Conservation (phyloP, 2,329 filamentous ascomycete species). For the Colletotrichum sp. region DNA sequence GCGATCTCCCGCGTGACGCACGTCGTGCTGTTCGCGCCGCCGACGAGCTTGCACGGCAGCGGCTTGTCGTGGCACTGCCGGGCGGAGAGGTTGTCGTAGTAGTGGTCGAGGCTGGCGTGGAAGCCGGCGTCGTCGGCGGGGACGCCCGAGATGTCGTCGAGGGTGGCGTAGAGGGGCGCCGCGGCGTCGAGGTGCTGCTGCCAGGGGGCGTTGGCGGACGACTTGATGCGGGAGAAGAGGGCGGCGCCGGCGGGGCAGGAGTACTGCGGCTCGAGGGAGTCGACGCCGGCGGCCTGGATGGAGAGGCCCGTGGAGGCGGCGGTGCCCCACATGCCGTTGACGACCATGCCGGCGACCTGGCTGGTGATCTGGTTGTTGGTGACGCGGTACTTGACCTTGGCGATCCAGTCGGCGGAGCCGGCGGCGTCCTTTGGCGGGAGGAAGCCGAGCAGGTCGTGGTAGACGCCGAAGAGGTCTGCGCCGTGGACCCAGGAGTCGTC, state of each 20-base stretch:
- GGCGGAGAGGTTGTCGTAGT: constrained; percentile 84
- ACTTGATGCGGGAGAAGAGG: constrained; percentile 50
- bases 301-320: constrained; percentile 46
- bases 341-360: constrained; percentile 78
- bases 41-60: constrained; percentile 68
- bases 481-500: constrained; percentile 80
- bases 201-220: constrained; percentile 58
- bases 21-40: constrained; percentile 47
- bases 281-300: constrained; percentile 57
- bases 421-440: constrained; percentile 56
- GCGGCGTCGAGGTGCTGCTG: constrained; percentile 65
- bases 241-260: constrained; percentile 58
- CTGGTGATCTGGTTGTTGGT: constrained; percentile 85
- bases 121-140: constrained; percentile 61
- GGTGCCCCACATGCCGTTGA: constrained; percentile 70
- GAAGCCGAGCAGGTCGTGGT: constrained; percentile 72
- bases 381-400: constrained; percentile 68
- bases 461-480: constrained; percentile 77
- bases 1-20: constrained; percentile 70
- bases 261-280: constrained; percentile 79
- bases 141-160: constrained; percentile 76
- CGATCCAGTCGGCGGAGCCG: constrained; percentile 37
- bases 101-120: constrained; percentile 78
- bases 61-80: constrained; percentile 78
- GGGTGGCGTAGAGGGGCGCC: constrained; percentile 55